phyloP scores from a whole-genome alignment of 2,329 filamentous ascomycete species.

The Penicillium carneum region DNA sequence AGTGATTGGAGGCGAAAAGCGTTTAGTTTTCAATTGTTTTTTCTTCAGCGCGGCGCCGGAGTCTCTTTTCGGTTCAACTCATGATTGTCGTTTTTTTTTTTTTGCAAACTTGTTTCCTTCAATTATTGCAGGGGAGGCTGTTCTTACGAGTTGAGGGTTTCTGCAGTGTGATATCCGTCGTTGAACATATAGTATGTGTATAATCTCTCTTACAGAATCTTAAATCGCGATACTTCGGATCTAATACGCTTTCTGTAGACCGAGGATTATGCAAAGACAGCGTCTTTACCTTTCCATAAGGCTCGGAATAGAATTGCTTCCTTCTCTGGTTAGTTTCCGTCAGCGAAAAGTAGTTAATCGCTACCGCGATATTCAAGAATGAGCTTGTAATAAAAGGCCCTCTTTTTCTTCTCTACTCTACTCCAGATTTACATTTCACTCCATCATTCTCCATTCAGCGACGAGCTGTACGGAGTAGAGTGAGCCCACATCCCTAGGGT shows the following conservation, averaged over 20 bases:
- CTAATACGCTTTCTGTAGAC: constrained; percentile 19
- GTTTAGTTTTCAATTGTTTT: constrained; percentile 10
- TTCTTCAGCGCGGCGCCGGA: constrained; percentile 20
- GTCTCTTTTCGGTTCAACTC: constrained; percentile 24
- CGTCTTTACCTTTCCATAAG: background rate
- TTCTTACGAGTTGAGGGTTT: background rate
- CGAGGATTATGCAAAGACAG: background rate
- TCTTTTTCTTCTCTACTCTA: background rate
- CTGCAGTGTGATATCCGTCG: background rate
- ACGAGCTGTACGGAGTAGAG: background rate
- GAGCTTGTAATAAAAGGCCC: background rate
- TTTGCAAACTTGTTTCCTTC: background rate
- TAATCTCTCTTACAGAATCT: constrained; percentile 13
- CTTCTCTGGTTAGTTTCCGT: constrained; percentile 1
- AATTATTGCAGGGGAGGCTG: background rate
- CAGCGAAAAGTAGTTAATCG: background rate
- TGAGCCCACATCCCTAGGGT: constrained; percentile 25
- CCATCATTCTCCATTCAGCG: constrained; percentile 12
- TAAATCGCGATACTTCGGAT: background rate
- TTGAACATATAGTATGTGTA: background rate
- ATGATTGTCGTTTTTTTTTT: constrained; percentile 7
- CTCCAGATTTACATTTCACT: background rate
- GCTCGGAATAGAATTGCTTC: too few species aligned
- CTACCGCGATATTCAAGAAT: background rate
- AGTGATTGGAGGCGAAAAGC: constrained; percentile 3